phyloP scores from a whole-genome alignment of 2,329 filamentous ascomycete genomes.

The Penicillium hordei region DNA sequence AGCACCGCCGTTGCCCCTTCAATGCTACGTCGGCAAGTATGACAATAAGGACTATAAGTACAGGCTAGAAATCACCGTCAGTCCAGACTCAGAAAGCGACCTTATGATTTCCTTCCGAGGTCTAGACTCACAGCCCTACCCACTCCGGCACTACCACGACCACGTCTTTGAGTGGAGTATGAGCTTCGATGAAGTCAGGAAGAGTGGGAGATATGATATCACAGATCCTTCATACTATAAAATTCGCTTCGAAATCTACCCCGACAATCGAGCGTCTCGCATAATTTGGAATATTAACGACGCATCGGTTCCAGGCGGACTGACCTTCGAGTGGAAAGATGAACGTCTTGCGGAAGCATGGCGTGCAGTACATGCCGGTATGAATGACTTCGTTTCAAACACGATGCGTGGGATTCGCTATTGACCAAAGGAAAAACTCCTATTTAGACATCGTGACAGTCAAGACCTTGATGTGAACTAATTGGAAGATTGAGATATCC shows the following conservation, averaged over 20 bases:
- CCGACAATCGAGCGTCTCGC: not conserved
- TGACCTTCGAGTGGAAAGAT: not conserved
- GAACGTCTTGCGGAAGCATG: not conserved
- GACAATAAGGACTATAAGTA: not conserved
- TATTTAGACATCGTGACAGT: not conserved
- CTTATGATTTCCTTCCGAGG: conserved; percentile 1
- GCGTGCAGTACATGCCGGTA: not conserved
- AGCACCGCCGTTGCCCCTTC: not conserved
- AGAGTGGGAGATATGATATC: conserved; percentile 1
- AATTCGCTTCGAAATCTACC: not conserved
- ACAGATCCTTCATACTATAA: conserved; percentile 4
- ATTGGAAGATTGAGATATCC: not conserved
- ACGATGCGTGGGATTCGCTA: not conserved
- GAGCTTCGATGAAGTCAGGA: not conserved
- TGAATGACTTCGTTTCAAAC: not conserved
- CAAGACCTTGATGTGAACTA: not conserved
- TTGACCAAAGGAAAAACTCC: not conserved
- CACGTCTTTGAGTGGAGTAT: conserved; percentile 9
- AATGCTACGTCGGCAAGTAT: conserved; percentile 6
- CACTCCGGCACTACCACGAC: conserved; percentile 4
- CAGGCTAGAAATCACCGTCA: conserved; percentile 1
- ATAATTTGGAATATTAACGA: not conserved
- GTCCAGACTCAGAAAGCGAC: not conserved
- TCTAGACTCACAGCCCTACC: not conserved
- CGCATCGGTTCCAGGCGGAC: not conserved